Evolutionary conservation across 306 rosid species (phyloP).

Genomic region (Castanea sativa): DNA sequence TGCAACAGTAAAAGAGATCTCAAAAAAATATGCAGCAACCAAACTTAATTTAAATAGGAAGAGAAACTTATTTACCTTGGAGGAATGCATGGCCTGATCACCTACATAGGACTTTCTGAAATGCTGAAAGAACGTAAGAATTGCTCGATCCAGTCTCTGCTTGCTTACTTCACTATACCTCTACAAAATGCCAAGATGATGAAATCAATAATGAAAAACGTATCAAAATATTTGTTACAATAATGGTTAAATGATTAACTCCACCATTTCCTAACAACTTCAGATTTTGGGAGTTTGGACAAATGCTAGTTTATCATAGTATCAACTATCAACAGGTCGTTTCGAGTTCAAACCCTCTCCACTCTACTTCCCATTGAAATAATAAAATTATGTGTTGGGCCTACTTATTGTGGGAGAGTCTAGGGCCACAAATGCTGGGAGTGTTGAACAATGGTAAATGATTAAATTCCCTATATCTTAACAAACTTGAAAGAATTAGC

Average conservation of each 20-base stretch:
- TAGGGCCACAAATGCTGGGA: too few relatives aligned
- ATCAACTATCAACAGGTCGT: too few relatives aligned
- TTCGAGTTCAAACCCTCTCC: too few relatives aligned
- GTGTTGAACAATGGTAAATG: too few relatives aligned
- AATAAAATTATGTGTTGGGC: too few relatives aligned
- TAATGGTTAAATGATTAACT: background rate
- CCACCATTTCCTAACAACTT: too few relatives aligned
- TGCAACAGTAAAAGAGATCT: constrained; percentile 42
- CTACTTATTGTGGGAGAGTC: too few relatives aligned
- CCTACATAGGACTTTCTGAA: constrained; percentile 95
- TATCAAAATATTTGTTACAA: constrained; percentile 16
- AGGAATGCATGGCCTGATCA: constrained; percentile 99
- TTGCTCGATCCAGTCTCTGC: constrained; percentile 97
- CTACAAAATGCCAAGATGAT: constrained; percentile 47
- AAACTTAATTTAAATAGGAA: constrained; percentile 6
- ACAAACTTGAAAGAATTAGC: background rate
- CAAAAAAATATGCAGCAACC: constrained; percentile 27
- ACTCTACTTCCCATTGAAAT: too few relatives aligned
- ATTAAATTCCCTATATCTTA: too few relatives aligned
- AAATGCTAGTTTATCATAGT: too few relatives aligned
- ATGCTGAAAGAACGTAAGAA: constrained; percentile 94
- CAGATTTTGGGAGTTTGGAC: too few relatives aligned
- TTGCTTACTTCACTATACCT: constrained; percentile 88
- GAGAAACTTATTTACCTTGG: constrained; percentile 66
- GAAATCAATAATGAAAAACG: constrained; percentile 9